Base-by-base conservation (phyloP, 495 filamentous ascomycete species). In the Penicillium arizonense region DNA sequence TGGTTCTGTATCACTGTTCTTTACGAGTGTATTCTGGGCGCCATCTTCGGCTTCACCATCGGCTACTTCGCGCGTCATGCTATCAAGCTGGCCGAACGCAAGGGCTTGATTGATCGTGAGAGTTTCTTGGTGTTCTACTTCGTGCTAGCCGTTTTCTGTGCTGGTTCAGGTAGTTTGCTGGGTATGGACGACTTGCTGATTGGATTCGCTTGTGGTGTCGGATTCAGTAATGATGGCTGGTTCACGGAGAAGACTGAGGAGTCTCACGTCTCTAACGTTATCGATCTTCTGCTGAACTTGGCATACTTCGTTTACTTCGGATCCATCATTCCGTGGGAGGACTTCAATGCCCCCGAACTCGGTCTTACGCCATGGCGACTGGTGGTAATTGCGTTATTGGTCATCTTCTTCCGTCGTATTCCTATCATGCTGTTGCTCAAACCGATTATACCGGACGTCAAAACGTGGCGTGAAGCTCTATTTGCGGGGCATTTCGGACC, bases 91-190 rank as follows among this genome's bases (percentile, higher is more conserved):
- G 91, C 95, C 21, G 93, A 99, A 68, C 81, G 85, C 58, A 85
- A 82, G 57, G 86, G 91, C 34, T 63, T 96, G 57, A 96, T 99
- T 57, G 95, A 97, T 65, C 83, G 95, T 57, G 95, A 97, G 72
- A 96, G 90, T 71, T 97, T 97, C 61, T 80, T 99, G 39, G 94
- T 96, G 42, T 99, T 99, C 74, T 99, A 99, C 76, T 99, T 99
- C 58, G 90, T 94, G 24, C 76, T 99, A 44, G 95, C 95, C 3
- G 82, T 99, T 16, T 99, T 97, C 74, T 96, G 90, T 64, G 95
- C 95, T 52, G 95, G 95, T 21, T 91, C 93, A 3, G 95, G 95
- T 20, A 91, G 90, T 69, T 83, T 95, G 38, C 74, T 99, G 24
- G 95, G 95, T 44, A 83, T 95, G 55, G 95, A 99, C 69, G 95